A percentile compares a stretch with the other conserved stretches of the same genome.
phyloP scores from a whole-genome alignment of 371 early-diverging fungal species.

The Capniomyces stellatus region DNA sequence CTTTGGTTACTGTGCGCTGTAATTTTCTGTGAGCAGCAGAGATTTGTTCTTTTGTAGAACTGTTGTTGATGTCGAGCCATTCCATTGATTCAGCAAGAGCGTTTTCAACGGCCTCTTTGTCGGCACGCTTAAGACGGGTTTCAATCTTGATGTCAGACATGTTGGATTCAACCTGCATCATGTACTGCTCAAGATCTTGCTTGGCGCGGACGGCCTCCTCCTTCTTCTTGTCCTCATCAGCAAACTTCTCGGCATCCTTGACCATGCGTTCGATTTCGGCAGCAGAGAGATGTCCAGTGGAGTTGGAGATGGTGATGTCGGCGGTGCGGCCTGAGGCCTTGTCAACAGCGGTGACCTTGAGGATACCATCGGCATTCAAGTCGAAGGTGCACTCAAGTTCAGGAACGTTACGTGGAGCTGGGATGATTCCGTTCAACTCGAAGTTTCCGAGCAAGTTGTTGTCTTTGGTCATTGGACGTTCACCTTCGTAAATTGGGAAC shows the following conservation, averaged over 20 bases:
- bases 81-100: conserved; percentile 74
- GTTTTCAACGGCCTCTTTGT: conserved; percentile 69
- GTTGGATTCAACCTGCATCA: conserved; percentile 45
- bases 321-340: conserved; percentile 87
- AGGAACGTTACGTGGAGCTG: conserved; percentile 91
- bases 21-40: conserved; percentile 81
- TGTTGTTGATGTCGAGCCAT: conserved; percentile 53
- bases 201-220: conserved; percentile 75
- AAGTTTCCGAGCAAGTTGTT: conserved; percentile 95
- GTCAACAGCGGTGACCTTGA: conserved; percentile 92
- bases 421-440: conserved; percentile 87
- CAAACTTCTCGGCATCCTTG: conserved; percentile 85
- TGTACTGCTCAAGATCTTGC: conserved; percentile 81
- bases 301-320: conserved; percentile 95
- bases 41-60: conserved; percentile 71
- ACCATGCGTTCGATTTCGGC: conserved; percentile 96
- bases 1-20: conserved; percentile 63
- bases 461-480: conserved; percentile 91
- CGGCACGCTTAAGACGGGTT: conserved; percentile 49
- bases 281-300: conserved; percentile 92
- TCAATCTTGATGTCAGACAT: conserved; percentile 21
- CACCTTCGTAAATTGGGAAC: conserved; percentile 97
- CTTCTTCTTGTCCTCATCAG: conserved; percentile 81
- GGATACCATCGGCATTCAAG: conserved; percentile 95
- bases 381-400: conserved; percentile 98